Percentiles rank a stretch among this genome's conserved stretches.
phyloP scores from a whole-genome alignment of 768 basidiomycete genomes.

The Suillus fuscotomentosus region DNA sequence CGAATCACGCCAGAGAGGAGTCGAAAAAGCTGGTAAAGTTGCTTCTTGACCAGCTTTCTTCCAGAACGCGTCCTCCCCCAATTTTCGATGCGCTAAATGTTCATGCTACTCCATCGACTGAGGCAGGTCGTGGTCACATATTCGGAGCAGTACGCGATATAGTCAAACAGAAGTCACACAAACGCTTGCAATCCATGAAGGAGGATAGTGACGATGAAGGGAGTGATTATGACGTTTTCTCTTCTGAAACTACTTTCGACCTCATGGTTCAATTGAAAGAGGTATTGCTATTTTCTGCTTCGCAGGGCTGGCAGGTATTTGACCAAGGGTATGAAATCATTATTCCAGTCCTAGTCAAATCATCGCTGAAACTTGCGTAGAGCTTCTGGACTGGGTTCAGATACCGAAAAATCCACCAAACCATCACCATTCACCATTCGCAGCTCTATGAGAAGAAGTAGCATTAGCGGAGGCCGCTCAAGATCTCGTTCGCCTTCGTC shows the following conservation, averaged over 20 bases:
- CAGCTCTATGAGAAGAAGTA: slow-evolving; percentile 30
- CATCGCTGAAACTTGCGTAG: slow-evolving; percentile 5
- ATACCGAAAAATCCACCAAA: not conserved
- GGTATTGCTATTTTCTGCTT: slow-evolving; percentile 51
- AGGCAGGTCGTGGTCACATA: slow-evolving; percentile 39
- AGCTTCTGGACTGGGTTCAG: not conserved
- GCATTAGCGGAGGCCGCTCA: slow-evolving; percentile 42
- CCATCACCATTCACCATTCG: slow-evolving; percentile 45
- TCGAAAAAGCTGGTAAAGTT: slow-evolving; percentile 68
- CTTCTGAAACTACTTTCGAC: slow-evolving; percentile 65
- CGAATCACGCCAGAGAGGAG: slow-evolving; percentile 49
- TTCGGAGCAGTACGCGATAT: slow-evolving; percentile 45
- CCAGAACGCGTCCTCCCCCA: slow-evolving; percentile 52
- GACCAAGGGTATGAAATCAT: slow-evolving; percentile 41
- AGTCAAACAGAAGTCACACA: slow-evolving; percentile 34
- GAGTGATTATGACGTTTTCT: slow-evolving; percentile 41
- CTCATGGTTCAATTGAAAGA: slow-evolving; percentile 64
- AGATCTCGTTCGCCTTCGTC: slow-evolving; percentile 49
- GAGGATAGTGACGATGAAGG: slow-evolving; percentile 36
- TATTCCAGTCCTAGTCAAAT: not conserved
- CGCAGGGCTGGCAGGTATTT: slow-evolving; percentile 64
- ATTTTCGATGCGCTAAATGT: slow-evolving; percentile 43
- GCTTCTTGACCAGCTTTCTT: slow-evolving; percentile 61
- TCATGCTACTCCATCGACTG: slow-evolving; percentile 21
- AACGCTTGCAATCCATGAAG: slow-evolving; percentile 10